Evolutionary conservation across 202 grass and related monocot genomes (phyloP).

Genomic region (Panicum hallii): DNA sequence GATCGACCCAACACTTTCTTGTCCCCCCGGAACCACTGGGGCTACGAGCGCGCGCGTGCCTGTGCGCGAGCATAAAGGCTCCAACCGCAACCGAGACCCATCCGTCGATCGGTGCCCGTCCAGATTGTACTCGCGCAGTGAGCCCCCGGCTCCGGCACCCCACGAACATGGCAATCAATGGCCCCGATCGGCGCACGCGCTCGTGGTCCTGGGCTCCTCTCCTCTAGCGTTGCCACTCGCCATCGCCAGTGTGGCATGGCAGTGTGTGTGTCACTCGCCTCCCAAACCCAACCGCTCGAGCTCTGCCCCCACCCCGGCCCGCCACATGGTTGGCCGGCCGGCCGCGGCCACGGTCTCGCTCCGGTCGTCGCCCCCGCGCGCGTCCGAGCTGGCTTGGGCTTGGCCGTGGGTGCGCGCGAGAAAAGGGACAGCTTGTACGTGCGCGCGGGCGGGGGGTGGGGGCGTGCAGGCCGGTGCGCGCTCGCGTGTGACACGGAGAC

Average conservation of each 20-base stretch:
- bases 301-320: not conserved
- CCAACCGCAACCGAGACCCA: constrained; percentile 13
- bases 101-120: constrained; percentile 9
- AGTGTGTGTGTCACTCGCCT: constrained; percentile 7
- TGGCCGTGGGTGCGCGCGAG: not conserved
- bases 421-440: constrained; percentile 43
- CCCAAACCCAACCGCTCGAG: not conserved
- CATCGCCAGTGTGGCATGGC: not conserved
- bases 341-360: not conserved
- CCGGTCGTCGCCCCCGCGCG: not conserved
- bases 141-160: constrained; percentile 6
- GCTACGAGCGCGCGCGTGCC: not conserved
- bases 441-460: not conserved
- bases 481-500: constrained; percentile 33
- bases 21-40: not conserved
- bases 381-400: not conserved
- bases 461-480: not conserved
- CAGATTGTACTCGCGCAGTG: constrained; percentile 20
- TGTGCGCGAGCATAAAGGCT: not conserved
- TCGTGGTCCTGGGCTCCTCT: constrained; percentile 39
- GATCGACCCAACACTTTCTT: constrained; percentile 18
- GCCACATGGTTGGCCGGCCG: constrained; percentile 40
- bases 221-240: constrained; percentile 11
- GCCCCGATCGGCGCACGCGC: constrained; percentile 4
- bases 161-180: constrained; percentile 53